Percentiles rank a stretch among this genome's conserved stretches.
Evolutionary conservation across 2,329 filamentous ascomycete genomes (phyloP).

Genomic region (Coniochaeta prunicola): DNA sequence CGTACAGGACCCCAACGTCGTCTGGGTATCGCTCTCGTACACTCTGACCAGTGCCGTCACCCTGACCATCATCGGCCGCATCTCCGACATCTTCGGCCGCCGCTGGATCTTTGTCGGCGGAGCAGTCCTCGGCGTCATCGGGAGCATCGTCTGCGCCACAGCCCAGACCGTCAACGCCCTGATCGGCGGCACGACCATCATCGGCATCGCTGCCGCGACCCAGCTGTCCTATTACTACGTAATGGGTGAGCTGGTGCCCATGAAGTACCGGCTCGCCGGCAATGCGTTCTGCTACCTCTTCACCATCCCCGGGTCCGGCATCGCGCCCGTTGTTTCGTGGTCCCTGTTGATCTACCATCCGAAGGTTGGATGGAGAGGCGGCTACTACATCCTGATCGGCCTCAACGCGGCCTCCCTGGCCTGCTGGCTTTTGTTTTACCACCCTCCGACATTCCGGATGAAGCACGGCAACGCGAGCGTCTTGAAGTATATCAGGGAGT

Average conservation of each 20-base stretch:
- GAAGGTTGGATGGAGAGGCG: constrained; percentile 30
- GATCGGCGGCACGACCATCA: constrained; percentile 26
- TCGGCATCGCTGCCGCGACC: constrained; percentile 27
- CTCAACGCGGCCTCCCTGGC: constrained; percentile 25
- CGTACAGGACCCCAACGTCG: constrained; percentile 23
- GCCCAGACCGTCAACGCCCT: constrained; percentile 26
- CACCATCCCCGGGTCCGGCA: no score
- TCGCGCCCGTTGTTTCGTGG: constrained; percentile 24
- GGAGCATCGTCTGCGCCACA: constrained; percentile 26
- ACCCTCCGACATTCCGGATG: constrained; percentile 30
- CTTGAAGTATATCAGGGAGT: constrained; percentile 23
- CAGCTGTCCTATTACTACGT: constrained; percentile 29
- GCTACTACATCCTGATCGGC: constrained; percentile 33
- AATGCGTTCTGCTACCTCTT: constrained; percentile 24
- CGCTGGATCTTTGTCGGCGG: constrained; percentile 32
- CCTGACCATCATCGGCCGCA: constrained; percentile 28
- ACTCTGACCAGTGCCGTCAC: constrained; percentile 27
- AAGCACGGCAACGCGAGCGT: constrained; percentile 29
- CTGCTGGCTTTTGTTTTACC: constrained; percentile 26
- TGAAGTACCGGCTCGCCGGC: constrained; percentile 30
- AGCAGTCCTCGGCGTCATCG: constrained; percentile 25
- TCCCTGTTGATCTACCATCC: constrained; percentile 26
- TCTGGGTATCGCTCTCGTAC: constrained; percentile 27
- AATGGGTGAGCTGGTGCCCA: constrained; percentile 31
- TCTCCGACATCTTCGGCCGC: constrained; percentile 31